These are phyloP conservation scores for Psilocybe cubensis DNA, from an alignment of 768 basidiomycete species.

Conservation along the genomic window DNA sequence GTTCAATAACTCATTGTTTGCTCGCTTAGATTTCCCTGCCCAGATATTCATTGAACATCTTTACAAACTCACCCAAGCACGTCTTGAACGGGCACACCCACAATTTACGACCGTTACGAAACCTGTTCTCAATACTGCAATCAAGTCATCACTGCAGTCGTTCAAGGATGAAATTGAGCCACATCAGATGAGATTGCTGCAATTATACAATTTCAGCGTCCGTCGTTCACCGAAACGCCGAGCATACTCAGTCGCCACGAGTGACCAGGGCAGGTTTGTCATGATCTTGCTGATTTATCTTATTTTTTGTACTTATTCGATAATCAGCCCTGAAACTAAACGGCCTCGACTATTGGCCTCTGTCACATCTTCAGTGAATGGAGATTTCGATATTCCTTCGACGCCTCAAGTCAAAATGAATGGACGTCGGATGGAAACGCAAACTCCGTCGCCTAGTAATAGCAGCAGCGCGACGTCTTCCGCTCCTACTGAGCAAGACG, in stretches of 20 bases:
- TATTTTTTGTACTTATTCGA: no score
- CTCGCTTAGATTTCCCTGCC: slow-evolving; percentile 47
- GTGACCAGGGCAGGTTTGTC: slow-evolving; percentile 47
- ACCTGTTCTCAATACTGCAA: slow-evolving; percentile 31
- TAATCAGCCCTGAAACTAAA: slow-evolving; percentile 42
- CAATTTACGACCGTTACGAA: slow-evolving; percentile 13
- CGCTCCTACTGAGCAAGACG: slow-evolving; percentile 27
- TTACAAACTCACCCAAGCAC: slow-evolving; percentile 41
- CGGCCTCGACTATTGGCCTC: slow-evolving; percentile 44
- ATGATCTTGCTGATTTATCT: background rate
- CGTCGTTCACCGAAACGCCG: slow-evolving; percentile 53
- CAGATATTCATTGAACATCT: slow-evolving; percentile 53
- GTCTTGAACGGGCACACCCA: slow-evolving; percentile 25
- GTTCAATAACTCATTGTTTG: background rate
- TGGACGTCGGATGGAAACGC: slow-evolving; percentile 1
- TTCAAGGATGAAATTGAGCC: slow-evolving; percentile 34
- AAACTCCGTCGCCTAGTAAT: slow-evolving; percentile 51
- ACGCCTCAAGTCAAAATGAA: slow-evolving; percentile 38
- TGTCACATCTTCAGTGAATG: slow-evolving; percentile 33
- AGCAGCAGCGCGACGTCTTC: slow-evolving; percentile 47
- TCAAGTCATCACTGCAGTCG: slow-evolving; percentile 33
- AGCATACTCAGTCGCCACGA: slow-evolving; percentile 43
- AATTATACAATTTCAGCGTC: slow-evolving; percentile 40
- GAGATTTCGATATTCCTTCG: slow-evolving; percentile 35
- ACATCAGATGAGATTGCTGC: slow-evolving; percentile 41